These are phyloP conservation scores for Capronia coronata DNA, from an alignment of 2,329 filamentous ascomycete species.

Conservation along the genomic window DNA sequence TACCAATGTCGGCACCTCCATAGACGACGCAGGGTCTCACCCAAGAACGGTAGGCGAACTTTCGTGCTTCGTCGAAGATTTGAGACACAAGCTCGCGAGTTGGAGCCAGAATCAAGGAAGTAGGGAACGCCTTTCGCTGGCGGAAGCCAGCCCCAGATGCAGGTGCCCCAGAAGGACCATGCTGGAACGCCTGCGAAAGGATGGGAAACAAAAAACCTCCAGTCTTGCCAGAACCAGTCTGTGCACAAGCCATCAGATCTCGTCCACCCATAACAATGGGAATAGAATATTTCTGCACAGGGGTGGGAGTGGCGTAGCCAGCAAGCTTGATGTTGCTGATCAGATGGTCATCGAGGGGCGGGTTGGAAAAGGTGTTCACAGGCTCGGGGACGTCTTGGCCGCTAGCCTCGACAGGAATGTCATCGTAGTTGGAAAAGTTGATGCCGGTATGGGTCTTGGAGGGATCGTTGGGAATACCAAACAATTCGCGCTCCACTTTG, in stretches of 20 bases:
- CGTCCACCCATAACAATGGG: constrained; percentile 97
- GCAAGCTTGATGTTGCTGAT: constrained; percentile 88
- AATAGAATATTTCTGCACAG: constrained; percentile 98
- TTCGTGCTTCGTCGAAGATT: constrained; percentile 95
- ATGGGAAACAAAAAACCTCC: constrained; percentile 99
- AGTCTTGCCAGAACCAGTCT: constrained; percentile 99
- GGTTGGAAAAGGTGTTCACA: constrained; percentile 83
- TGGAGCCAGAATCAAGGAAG: constrained; percentile 88
- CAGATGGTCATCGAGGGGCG: constrained; percentile 89
- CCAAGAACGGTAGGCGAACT: constrained; percentile 98
- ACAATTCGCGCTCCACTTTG: constrained; percentile 90
- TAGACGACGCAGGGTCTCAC: constrained; percentile 97
- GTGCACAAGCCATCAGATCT: constrained; percentile 98
- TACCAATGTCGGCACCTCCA: constrained; percentile 96
- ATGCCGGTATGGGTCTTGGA: constrained; percentile 96
- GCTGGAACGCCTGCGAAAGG: constrained; percentile 91
- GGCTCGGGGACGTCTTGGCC: constrained; percentile 89
- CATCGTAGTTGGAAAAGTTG: constrained; percentile 99
- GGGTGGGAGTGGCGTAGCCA: constrained; percentile 90
- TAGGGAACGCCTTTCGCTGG: constrained; percentile 96
- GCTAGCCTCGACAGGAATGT: constrained; percentile 96
- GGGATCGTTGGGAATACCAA: constrained; percentile 83
- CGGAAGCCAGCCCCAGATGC: constrained; percentile 69
- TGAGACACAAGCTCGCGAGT: constrained; percentile 98
- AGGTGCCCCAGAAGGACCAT: constrained; percentile 68